Base-by-base conservation (phyloP, 768 basidiomycete genomes). In the Sporobolomyces phaffii region DNA sequence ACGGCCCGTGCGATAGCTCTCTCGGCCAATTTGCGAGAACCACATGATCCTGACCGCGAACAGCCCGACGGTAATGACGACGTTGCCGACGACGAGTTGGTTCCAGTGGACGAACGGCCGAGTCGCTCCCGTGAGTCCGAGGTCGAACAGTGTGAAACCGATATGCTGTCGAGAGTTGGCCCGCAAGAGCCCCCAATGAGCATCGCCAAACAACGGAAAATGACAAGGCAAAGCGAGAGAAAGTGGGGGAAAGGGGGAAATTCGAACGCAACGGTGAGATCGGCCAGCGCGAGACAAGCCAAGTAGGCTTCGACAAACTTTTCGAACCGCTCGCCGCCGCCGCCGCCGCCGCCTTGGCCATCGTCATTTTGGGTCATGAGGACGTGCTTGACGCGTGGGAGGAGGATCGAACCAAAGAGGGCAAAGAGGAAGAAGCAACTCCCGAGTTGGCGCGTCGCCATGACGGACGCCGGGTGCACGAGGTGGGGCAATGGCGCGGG, bases 381-480 rank as follows among this genome's bases (percentile, higher is more conserved):
- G 36, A 31, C 28, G 11, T 40, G 34, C 31, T 26, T 17, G 13
- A 64, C 24, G 24, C 29, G 20, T 3, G 59, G 58, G 7, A 69
- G 28, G 2, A 61, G 10, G 14, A 61, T 18, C 3, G n/a, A 22
- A 4, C 50, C 62, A 1, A 69, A 7, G 1, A 64, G n/a, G 8
- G 68, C 68, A 20, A 69, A 50, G 3, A 69, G 59, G 49, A 64
- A 64, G 49, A 57, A 69, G 40, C 59, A 61, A 18, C 36, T 49
- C 29, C 65, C 65, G 44, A 66, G 52, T 34, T 66, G 65, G 0
- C 59, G 44, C 5, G 52, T 53, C 9, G 47, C 45, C 65, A 61
- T 60, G 33, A 33, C 22, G 1, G 64, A n/a, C 1, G 58, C 64
- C 9, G 51, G 44, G 10, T 58, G 56, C 2, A 58, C 2, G 6